Evolutionary conservation across 1,139 yeast genomes (phyloP).

Genomic region (Magnusiomyces suaveolens): DNA sequence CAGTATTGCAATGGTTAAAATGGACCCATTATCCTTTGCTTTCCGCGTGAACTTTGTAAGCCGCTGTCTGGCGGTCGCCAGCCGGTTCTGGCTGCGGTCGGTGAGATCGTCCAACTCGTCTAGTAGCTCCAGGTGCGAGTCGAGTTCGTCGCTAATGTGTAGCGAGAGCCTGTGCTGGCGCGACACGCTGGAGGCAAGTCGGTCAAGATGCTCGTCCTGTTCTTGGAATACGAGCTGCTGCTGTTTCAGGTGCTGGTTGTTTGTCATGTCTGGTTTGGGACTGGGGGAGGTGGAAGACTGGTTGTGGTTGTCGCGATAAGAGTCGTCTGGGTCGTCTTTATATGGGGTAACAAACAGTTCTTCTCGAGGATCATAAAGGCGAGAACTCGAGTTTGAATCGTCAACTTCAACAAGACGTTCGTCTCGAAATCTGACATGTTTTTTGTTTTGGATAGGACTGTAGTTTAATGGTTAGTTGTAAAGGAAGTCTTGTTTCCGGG

Average conservation of each 20-base stretch:
- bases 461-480: not conserved
- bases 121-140: conserved; percentile 56
- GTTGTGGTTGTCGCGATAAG: conserved; percentile 15
- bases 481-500: not conserved
- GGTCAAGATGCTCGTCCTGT: conserved; percentile 56
- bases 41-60: conserved; percentile 46
- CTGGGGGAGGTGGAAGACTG: conserved; percentile 7
- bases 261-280: conserved; percentile 8
- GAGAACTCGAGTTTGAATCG: conserved; percentile 9
- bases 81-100: conserved; percentile 43
- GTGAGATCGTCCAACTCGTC: conserved; percentile 64
- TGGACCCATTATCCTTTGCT: conserved; percentile 61
- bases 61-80: conserved; percentile 47
- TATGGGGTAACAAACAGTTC: conserved; percentile 36
- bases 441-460: not conserved
- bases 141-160: conserved; percentile 56
- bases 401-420: not conserved
- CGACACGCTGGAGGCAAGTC: conserved; percentile 50
- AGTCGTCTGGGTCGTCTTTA: conserved; percentile 35
- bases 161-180: conserved; percentile 59
- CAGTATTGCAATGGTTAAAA: conserved; percentile 58
- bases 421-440: not conserved
- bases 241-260: conserved; percentile 41
- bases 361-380: conserved; percentile 13
- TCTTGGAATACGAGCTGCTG: conserved; percentile 54